phyloP scores from a whole-genome alignment of 1,139 yeast species.

The Kazachstania sp. region DNA sequence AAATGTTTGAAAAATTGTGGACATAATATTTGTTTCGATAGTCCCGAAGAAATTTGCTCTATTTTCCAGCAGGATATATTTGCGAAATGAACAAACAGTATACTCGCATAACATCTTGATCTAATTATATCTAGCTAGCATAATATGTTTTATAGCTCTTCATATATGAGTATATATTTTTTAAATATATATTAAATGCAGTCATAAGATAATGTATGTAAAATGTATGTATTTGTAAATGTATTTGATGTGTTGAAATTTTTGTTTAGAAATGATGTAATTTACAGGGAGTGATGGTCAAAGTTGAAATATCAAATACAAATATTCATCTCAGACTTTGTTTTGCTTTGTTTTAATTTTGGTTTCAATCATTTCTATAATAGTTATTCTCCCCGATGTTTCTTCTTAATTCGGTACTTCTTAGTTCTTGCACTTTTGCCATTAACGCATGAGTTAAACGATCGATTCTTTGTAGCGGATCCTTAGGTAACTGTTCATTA shows the following conservation, averaged over 20 bases:
- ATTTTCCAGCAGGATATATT: slow-evolving; percentile 6
- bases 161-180: not conserved
- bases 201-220: not conserved
- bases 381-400: slow-evolving; percentile 27
- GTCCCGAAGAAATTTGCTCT: slow-evolving; percentile 10
- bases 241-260: not conserved
- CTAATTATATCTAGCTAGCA: not conserved
- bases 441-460: slow-evolving; percentile 13
- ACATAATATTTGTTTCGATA: slow-evolving; percentile 21
- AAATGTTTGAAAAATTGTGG: slow-evolving; percentile 13
- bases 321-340: not conserved
- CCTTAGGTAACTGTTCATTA: slow-evolving; percentile 9
- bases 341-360: not conserved
- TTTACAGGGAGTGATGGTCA: no score
- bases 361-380: slow-evolving; percentile 1
- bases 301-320: no score
- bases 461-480: slow-evolving; percentile 15
- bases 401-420: slow-evolving; percentile 23
- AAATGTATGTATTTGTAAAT: not conserved
- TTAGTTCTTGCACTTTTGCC: slow-evolving; percentile 14
- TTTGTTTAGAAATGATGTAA: no score
- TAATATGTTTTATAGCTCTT: not conserved
- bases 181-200: not conserved
- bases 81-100: not conserved
- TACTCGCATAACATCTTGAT: no score